phyloP scores from a whole-genome alignment of 495 filamentous ascomycete genomes.

The Tuber melanosporum region DNA sequence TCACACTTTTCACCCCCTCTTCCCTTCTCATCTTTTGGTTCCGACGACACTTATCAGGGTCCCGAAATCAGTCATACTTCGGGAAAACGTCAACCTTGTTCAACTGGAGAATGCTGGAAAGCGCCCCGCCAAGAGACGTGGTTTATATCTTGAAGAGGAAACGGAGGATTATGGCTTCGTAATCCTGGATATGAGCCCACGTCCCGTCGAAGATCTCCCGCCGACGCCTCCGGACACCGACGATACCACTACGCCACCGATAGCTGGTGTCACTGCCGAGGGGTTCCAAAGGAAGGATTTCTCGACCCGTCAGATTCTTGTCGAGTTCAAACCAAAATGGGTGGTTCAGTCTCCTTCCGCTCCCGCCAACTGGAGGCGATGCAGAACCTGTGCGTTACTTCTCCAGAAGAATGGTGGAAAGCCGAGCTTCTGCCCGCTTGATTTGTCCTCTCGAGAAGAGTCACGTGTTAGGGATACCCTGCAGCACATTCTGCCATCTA shows the following conservation, averaged over 20 bases:
- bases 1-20: constrained; percentile 36
- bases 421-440: constrained; percentile 43
- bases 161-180: constrained; percentile 60
- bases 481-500: constrained; percentile 33
- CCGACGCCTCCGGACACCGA: constrained; percentile 1
- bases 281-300: neutral
- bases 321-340: constrained; percentile 97
- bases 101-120: constrained; percentile 12
- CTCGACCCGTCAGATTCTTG: constrained; percentile 44
- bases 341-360: constrained; percentile 74
- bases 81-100: constrained; percentile 21
- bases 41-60: constrained; percentile 30
- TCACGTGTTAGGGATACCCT: constrained; percentile 43
- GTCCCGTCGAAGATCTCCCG: constrained; percentile 17
- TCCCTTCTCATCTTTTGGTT: constrained; percentile 31
- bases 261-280: neutral
- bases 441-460: constrained; percentile 42
- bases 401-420: constrained; percentile 35
- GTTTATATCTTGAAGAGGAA: constrained; percentile 31
- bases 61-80: constrained; percentile 21
- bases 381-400: constrained; percentile 76
- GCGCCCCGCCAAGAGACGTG: constrained; percentile 24
- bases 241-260: neutral
- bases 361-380: constrained; percentile 57
- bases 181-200: constrained; percentile 71